Evolutionary conservation across 2,329 filamentous ascomycete genomes (phyloP), one percentile per base, ranked within the genome.

Genomic region (Claviceps sp.): DNA sequence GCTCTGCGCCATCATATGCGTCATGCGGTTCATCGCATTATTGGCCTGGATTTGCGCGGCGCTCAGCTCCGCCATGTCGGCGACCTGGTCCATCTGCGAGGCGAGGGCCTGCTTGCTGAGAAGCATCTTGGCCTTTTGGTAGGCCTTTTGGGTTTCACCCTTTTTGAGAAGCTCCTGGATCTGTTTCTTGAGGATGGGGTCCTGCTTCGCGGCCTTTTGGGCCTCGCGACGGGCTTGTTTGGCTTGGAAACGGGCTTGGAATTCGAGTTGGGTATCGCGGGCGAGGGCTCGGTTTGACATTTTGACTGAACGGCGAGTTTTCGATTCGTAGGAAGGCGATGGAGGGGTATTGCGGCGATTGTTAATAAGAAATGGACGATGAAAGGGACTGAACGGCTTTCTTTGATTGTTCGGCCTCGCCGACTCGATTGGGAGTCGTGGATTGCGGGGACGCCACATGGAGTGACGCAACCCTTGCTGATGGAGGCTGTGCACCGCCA

Each of bases 21-120:
- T 81, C 78, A 81, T 81, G 57, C 77, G 75, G 67, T 81, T 81
- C 77, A 81, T 81, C 52, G 76, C 70, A 58, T 81, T 81, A 67
- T 81, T 81, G 62, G 78, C 77, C 68, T 81, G 76, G 65, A 82
- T 81, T 70, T 81, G 78, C 3, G 76, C 74, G 47, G 75, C 73
- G 30, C 72, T 77, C 30, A 81, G 70, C 65, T 81, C 78, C 26
- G 78, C 77, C 77, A 81, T 79, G 67, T 82, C 78, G 65, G 78
- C 78, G 63, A 79, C 78, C 65, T 78, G 76, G 65, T 81, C 78
- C 76, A 81, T 80, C 67, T 81, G 78, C 61, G 77, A 72, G 11
- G 78, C 78, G 52, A 81, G 73, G 2, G 78, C 77, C 67, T 81
- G 77, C 65, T 80, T 81, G 45, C 74, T 76, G 24, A 82, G 72